A percentile compares a stretch with the other conserved stretches of the same genome.
phyloP scores from a whole-genome alignment of 2,329 filamentous ascomycete species.

The Rhinocladiella similis region DNA sequence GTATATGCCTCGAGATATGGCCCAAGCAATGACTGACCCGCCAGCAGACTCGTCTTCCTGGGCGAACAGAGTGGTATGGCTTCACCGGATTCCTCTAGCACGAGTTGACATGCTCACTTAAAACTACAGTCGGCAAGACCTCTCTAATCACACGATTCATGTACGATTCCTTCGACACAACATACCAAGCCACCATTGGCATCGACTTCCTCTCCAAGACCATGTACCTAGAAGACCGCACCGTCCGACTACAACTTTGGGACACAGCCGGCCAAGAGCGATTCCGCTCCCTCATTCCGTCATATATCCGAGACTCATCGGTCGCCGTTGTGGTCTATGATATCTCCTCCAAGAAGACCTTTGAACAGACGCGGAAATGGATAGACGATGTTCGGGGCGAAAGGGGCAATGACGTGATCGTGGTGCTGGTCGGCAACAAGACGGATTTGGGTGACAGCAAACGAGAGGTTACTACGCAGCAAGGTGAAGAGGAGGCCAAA shows the following conservation, averaged over 20 bases:
- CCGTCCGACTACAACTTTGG: slow-evolving; percentile 95
- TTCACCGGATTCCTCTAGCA: slow-evolving; percentile 2
- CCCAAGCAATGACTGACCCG: slow-evolving; percentile 30
- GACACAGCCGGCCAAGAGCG: slow-evolving; percentile 97
- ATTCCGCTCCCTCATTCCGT: slow-evolving; percentile 95
- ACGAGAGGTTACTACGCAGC: slow-evolving; percentile 91
- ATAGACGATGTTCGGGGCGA: slow-evolving; percentile 97
- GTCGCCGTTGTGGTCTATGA: slow-evolving; percentile 99
- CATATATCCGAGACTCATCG: slow-evolving; percentile 96
- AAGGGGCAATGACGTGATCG: slow-evolving; percentile 97
- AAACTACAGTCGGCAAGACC: slow-evolving; percentile 82
- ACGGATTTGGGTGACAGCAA: slow-evolving; percentile 93
- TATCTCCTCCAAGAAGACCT: slow-evolving; percentile 94
- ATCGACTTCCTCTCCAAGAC: slow-evolving; percentile 99
- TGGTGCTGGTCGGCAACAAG: slow-evolving; percentile 98
- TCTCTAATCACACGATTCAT: slow-evolving; percentile 99
- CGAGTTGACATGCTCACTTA: slow-evolving; percentile 10
- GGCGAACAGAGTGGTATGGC: slow-evolving; percentile 94
- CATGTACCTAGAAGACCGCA: slow-evolving; percentile 99
- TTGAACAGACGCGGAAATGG: slow-evolving; percentile 99
- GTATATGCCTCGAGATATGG: slow-evolving; percentile 21
- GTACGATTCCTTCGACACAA: slow-evolving; percentile 99
- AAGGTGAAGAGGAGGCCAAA: slow-evolving; percentile 97
- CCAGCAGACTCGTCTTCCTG: slow-evolving; percentile 82
- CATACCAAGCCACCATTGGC: slow-evolving; percentile 98